Conservation (phyloP, 306 rosid genomes). For the Senna tora region DNA sequence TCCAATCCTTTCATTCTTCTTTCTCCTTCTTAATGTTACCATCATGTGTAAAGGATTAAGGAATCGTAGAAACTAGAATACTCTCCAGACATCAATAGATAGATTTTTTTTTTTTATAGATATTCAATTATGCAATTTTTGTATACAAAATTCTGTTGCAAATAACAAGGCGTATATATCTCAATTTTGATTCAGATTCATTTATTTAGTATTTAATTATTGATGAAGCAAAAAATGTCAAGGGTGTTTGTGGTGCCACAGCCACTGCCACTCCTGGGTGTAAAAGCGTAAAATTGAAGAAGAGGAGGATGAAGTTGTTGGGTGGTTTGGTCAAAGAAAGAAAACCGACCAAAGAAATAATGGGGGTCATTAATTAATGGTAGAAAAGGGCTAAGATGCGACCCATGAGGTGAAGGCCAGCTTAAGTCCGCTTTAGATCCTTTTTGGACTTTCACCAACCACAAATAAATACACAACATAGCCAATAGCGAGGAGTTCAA, state of each 20-base stretch:
- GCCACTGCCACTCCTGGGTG: too few species aligned
- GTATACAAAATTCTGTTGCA: not conserved
- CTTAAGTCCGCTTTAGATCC: not conserved
- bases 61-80: not conserved
- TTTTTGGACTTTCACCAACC: not conserved
- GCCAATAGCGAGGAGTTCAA: too few species aligned
- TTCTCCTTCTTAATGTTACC: not conserved
- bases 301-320: not conserved
- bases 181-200: not conserved
- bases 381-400: too few species aligned
- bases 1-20: too few species aligned
- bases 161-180: not conserved
- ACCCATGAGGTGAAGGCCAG: too few species aligned
- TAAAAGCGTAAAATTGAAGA: too few species aligned
- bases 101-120: too few species aligned
- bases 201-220: too few species aligned
- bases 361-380: too few species aligned
- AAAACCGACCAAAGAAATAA: constrained; percentile 6
- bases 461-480: not conserved
- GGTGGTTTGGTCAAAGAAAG: not conserved
- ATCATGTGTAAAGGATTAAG: not conserved
- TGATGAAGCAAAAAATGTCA: too few species aligned
- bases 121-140: not conserved
- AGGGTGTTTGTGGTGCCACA: too few species aligned
- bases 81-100: too few species aligned